Base-by-base conservation (phyloP, 129 eudicot genomes). In the Helianthus tuberosus region DNA sequence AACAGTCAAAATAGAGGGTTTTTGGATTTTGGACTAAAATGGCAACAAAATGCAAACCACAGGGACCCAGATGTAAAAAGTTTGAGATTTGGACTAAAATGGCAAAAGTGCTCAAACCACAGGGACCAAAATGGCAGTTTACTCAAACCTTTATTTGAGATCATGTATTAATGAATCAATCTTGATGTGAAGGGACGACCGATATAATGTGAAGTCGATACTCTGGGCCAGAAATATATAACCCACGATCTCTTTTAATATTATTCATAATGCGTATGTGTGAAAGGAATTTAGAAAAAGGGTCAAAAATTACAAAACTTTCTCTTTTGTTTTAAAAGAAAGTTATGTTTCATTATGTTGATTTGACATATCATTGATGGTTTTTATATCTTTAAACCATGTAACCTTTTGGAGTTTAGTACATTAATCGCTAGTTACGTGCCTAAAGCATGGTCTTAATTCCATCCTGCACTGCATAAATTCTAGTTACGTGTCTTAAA, bases 401-500 rank as follows among this genome's bases (percentile, higher is more conserved):
- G 46, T 35, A 13, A 32, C 41, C 23, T 32, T 61, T 61, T 32
- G 14, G 66, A 61, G 66, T 29, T 61, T 32, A 61, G 66, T 6
- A 12, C 44, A 29, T 53, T 12, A 29, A 61, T 61, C 20, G 11
- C 11, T 61, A 61, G 12, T 59, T 61, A 61, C 66, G 66, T 61
- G 66, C 17, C n/a, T 61, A 61, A 61, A 12, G 20, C 66, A 61
- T 61, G 8, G 10, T 61, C n/a, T 32, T 61, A 1, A 61, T 61
- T 61, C 66, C 44, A 13, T 27, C 13, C 44, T 60, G 43, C 41
- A 20, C 23, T 20, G 23, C 23, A 11, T 9, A 12, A 32, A 11
- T 11, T 60, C 43, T 61, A 35, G n/a, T 61, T 61, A 35, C 66
- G 20, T 61, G 66, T 61, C 43, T 61, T 61, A 32, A 61, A 61